phyloP scores from a whole-genome alignment of 495 filamentous ascomycete genomes.

The Usnea hakonensis region DNA sequence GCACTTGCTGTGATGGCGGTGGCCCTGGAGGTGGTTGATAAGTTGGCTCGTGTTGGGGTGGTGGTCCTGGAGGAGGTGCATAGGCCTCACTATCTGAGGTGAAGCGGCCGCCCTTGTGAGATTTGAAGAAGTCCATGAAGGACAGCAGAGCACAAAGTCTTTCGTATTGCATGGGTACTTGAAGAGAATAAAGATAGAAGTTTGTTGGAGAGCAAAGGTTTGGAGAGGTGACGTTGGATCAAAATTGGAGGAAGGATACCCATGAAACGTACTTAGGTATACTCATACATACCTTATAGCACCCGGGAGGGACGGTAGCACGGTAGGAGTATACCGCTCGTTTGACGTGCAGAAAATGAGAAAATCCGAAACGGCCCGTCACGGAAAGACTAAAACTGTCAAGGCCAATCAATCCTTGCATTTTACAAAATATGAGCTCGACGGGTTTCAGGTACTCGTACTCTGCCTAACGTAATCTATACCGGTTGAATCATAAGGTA shows the following conservation, averaged over 20 bases:
- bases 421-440: no score
- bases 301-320: background rate
- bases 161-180: background rate
- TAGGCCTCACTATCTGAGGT: conserved; percentile 6
- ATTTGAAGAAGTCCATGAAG: conserved; percentile 23
- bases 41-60: conserved; percentile 1
- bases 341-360: background rate
- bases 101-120: conserved; percentile 20
- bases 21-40: conserved; percentile 23
- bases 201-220: background rate
- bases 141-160: background rate
- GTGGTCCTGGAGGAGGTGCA: conserved; percentile 12
- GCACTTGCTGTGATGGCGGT: conserved; percentile 34
- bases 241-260: background rate
- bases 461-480: no score
- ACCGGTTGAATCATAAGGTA: background rate
- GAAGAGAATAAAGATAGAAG: background rate
- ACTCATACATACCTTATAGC: no score
- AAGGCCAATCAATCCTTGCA: no score
- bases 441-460: no score
- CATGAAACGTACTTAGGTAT: background rate
- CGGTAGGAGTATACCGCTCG: background rate
- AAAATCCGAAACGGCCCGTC: conserved; percentile 1
- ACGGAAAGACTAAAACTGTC: background rate
- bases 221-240: background rate